Percentiles rank a stretch among this genome's conserved stretches.
Evolutionary conservation across 495 filamentous ascomycete genomes (phyloP).

Genomic region (Chaetomidium leptoderma): DNA sequence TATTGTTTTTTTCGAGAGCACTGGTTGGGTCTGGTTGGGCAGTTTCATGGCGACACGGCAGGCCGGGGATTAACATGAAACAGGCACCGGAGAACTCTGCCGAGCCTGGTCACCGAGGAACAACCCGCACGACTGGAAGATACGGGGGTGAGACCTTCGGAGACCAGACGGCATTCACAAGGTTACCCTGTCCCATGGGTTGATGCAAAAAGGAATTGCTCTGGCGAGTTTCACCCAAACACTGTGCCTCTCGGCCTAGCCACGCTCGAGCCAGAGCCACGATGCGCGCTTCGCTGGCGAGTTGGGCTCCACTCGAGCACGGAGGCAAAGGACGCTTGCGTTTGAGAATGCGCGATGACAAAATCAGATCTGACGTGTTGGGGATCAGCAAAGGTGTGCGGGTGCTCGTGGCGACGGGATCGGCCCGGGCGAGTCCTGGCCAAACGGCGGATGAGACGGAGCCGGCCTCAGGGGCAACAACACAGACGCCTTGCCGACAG

Average conservation of each 20-base stretch:
- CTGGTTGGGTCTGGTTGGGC: conserved; percentile 15
- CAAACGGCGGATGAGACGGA: conserved; percentile 11
- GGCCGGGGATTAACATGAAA: conserved; percentile 26
- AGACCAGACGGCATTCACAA: not conserved
- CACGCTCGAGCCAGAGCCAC: no score
- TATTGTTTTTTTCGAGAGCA: not conserved
- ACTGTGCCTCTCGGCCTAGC: conserved; percentile 8
- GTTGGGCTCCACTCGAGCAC: not conserved
- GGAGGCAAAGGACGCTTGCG: conserved; percentile 5
- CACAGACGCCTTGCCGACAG: not conserved
- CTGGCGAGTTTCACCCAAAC: conserved; percentile 11
- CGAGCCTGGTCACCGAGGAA: not conserved
- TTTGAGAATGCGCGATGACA: not conserved
- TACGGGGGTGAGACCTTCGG: not conserved
- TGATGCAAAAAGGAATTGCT: not conserved
- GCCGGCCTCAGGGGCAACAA: not conserved
- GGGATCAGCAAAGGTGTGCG: not conserved
- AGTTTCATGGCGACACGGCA: conserved; percentile 16
- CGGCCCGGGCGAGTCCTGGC: conserved; percentile 5
- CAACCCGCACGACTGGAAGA: not conserved
- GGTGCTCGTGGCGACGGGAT: conserved; percentile 4
- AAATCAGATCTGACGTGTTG: not conserved
- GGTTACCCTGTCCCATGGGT: not conserved
- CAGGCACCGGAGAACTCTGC: not conserved
- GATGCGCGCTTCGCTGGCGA: no score